These are phyloP conservation scores for Amanita muscaria DNA, from an alignment of 768 basidiomycete species.

Conservation along the genomic window DNA sequence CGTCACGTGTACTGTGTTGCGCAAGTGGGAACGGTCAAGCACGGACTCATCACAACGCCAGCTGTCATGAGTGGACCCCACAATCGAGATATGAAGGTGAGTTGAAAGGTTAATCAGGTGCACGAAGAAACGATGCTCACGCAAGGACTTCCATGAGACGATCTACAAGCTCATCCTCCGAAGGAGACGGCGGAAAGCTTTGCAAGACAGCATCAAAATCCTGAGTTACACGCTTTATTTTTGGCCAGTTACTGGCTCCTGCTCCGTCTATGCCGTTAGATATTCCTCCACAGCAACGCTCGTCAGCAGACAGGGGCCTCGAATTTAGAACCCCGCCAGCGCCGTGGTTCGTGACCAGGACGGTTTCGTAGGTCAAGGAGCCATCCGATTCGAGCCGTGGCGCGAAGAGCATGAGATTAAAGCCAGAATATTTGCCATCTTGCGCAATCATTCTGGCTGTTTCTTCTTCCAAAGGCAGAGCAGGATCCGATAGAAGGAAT, in stretches of 20 bases:
- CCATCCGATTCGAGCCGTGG: constrained; percentile 25
- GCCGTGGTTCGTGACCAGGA: constrained; percentile 63
- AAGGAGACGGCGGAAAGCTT: constrained; percentile 24
- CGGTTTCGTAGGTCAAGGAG: constrained; percentile 39
- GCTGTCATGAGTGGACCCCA: constrained; percentile 23
- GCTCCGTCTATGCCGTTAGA: constrained; percentile 71
- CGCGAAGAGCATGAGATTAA: constrained; percentile 68
- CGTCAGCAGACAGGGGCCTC: constrained; percentile 41
- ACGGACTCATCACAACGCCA: constrained; percentile 39
- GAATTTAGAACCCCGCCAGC: constrained; percentile 50
- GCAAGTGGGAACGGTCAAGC: constrained; percentile 42
- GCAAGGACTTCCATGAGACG: constrained; percentile 57
- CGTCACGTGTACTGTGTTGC: constrained; percentile 52
- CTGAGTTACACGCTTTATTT: constrained; percentile 51
- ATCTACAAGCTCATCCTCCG: constrained; percentile 47
- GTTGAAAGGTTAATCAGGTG: no score
- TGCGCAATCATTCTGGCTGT: constrained; percentile 35
- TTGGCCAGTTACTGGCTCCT: constrained; percentile 62
- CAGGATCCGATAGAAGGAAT: constrained; percentile 51
- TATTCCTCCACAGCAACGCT: constrained; percentile 48
- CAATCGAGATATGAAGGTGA: no score
- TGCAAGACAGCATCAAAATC: constrained; percentile 38
- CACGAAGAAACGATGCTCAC: constrained; percentile 36
- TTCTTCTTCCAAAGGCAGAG: constrained; percentile 40
- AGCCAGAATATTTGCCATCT: constrained; percentile 61